phyloP scores from a whole-genome alignment of 2,329 filamentous ascomycete species.

The Colletotrichum liriopes region DNA sequence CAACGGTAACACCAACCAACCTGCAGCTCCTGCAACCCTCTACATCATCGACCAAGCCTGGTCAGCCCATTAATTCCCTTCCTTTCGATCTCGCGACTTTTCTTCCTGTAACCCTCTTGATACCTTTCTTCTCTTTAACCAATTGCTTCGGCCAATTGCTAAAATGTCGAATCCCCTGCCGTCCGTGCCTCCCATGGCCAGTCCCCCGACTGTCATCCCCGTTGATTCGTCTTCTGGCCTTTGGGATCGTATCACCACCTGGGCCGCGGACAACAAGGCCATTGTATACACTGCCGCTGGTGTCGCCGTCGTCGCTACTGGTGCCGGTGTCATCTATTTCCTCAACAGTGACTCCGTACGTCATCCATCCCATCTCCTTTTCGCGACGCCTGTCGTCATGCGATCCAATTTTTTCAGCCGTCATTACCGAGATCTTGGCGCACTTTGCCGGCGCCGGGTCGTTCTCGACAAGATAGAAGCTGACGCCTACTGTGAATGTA shows the following conservation, averaged over 20 bases:
- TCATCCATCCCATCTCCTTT: constrained; percentile 47
- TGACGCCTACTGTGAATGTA: constrained; percentile 38
- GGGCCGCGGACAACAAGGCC: constrained; percentile 96
- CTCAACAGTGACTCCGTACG: constrained; percentile 74
- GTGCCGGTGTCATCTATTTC: constrained; percentile 95
- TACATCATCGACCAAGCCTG: constrained; percentile 50
- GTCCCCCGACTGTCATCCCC: constrained; percentile 61
- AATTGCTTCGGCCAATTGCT: constrained; percentile 43
- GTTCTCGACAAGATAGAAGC: constrained; percentile 1
- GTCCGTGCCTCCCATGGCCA: constrained; percentile 62
- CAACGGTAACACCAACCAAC: constrained; percentile 31
- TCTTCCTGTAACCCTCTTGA: constrained; percentile 20
- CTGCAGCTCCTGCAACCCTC: constrained; percentile 51
- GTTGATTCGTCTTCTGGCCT: constrained; percentile 76
- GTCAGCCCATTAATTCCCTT: constrained; percentile 37
- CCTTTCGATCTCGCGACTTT: constrained; percentile 25
- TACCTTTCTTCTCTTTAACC: constrained; percentile 45
- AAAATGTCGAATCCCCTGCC: constrained; percentile 64
- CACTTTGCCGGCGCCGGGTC: background rate
- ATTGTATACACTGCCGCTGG: constrained; percentile 97
- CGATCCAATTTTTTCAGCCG: constrained; percentile 26
- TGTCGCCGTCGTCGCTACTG: constrained; percentile 91
- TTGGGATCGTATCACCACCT: constrained; percentile 91
- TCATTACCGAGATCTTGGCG: constrained; percentile 27
- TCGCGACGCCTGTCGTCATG: constrained; percentile 27